phyloP scores from a whole-genome alignment of 352 stramenopile genomes.

The Thraustochytrium sp. region DNA sequence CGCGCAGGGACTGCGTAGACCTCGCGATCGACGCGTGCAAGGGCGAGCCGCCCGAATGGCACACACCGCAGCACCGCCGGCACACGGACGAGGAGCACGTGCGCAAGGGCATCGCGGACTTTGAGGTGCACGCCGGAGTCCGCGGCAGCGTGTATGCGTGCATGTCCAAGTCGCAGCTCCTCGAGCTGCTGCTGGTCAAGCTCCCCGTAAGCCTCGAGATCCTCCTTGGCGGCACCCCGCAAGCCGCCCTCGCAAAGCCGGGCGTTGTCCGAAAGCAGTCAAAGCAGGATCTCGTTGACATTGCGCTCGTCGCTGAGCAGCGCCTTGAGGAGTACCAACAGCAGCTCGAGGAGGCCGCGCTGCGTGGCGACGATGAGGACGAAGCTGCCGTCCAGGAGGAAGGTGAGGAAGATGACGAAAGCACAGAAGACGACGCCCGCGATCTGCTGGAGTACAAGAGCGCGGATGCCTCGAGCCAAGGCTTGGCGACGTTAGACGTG shows the following conservation, averaged over 20 bases:
- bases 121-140: not conserved
- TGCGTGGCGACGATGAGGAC: not conserved
- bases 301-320: not conserved
- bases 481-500: not conserved
- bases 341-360: not conserved
- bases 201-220: not conserved
- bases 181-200: not conserved
- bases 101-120: not conserved
- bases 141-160: not conserved
- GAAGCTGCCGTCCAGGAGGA: not conserved
- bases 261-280: not conserved
- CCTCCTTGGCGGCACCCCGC: not conserved
- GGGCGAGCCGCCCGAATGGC: not conserved
- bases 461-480: not conserved
- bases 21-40: not conserved
- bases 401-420: not conserved
- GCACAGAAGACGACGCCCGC: not conserved
- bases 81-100: not conserved
- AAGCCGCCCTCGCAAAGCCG: no score
- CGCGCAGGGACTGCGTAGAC: constrained; percentile 7
- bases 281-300: not conserved
- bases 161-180: constrained; percentile 9
- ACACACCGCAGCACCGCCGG: not conserved
- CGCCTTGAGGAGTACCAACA: not conserved
- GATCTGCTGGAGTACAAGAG: not conserved